A percentile compares a stretch with the other conserved stretches of the same genome.
Evolutionary conservation across 192 early-diverging fungal species (phyloP).

Genomic region (Backusella sp.): DNA sequence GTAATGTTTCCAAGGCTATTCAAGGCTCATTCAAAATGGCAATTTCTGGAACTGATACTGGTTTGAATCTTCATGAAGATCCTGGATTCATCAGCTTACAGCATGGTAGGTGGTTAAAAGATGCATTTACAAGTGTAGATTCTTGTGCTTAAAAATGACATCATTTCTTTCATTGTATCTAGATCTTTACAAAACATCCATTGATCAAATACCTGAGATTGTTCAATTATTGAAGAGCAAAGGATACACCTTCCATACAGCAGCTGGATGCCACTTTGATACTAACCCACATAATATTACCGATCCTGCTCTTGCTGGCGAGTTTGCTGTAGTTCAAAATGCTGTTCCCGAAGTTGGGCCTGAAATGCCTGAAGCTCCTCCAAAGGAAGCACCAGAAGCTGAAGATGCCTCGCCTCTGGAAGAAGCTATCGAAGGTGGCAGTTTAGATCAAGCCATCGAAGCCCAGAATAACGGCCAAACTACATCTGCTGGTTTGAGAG

Average conservation of each 20-base stretch:
- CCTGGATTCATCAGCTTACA: slow-evolving; percentile 38
- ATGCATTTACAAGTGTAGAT: background rate
- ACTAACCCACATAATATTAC: background rate
- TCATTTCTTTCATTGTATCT: background rate
- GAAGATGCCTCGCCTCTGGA: background rate
- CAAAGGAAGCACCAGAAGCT: background rate
- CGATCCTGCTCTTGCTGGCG: background rate
- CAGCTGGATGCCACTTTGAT: slow-evolving; percentile 13
- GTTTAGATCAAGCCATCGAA: background rate
- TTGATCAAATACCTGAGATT: slow-evolving; percentile 18
- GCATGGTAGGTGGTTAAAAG: slow-evolving; percentile 18
- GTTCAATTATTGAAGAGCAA: background rate
- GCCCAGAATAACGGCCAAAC: background rate
- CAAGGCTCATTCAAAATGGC: slow-evolving; percentile 16
- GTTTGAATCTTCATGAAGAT: slow-evolving; percentile 29
- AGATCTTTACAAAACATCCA: slow-evolving; percentile 15
- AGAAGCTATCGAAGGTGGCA: background rate
- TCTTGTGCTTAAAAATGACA: background rate
- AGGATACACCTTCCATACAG: slow-evolving; percentile 1
- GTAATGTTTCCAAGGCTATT: slow-evolving; percentile 11
- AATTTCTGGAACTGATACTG: slow-evolving; percentile 14
- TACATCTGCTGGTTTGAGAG: background rate
- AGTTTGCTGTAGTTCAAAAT: background rate
- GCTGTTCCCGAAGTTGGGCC: background rate
- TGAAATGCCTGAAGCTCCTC: background rate